Evolutionary conservation across 179 eudicot genomes (phyloP).

Genomic region (Dionaea muscipula): DNA sequence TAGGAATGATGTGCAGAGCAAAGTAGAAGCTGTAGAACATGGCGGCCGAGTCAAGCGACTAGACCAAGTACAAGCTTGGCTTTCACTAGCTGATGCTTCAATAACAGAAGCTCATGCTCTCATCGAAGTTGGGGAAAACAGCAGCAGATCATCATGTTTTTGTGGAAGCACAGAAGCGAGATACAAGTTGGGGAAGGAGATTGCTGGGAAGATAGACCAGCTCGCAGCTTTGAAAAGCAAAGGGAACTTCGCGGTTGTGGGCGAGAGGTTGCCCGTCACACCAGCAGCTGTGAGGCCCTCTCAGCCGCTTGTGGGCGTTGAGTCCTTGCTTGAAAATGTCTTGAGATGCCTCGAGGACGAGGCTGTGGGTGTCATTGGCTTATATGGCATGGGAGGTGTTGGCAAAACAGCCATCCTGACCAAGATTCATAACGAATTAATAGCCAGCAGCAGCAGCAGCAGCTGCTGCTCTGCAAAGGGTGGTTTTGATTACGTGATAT

Average conservation of each 20-base stretch:
- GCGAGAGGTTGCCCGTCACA: slow-evolving; percentile 7
- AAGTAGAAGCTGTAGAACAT: slow-evolving; percentile 12
- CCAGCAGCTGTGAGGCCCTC: slow-evolving; percentile 14
- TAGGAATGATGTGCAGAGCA: slow-evolving; percentile 13
- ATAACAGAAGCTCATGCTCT: neutral
- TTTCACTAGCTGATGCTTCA: neutral
- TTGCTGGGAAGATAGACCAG: neutral
- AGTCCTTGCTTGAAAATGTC: slow-evolving; percentile 13
- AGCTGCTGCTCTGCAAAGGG: slow-evolving; percentile 1
- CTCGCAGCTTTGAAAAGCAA: slow-evolving; percentile 1
- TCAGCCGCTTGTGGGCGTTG: slow-evolving; percentile 17
- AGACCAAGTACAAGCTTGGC: slow-evolving; percentile 17
- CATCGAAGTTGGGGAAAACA: slow-evolving; percentile 10
- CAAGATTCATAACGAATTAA: slow-evolving; percentile 12
- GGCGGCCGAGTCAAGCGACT: slow-evolving; percentile 9
- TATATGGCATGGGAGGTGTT: slow-evolving; percentile 26
- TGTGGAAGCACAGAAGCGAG: slow-evolving; percentile 7
- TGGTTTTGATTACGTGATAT: slow-evolving; percentile 19
- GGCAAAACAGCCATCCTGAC: slow-evolving; percentile 24
- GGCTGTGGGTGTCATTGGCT: slow-evolving; percentile 16
- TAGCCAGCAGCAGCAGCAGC: no score
- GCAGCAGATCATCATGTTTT: neutral
- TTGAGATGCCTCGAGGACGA: slow-evolving; percentile 11
- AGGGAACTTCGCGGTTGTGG: slow-evolving; percentile 10
- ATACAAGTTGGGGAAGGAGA: slow-evolving; percentile 13